Percentiles rank a stretch among this genome's conserved stretches.
phyloP scores from a whole-genome alignment of 2,329 filamentous ascomycete genomes.

The Corynespora cassiicola region DNA sequence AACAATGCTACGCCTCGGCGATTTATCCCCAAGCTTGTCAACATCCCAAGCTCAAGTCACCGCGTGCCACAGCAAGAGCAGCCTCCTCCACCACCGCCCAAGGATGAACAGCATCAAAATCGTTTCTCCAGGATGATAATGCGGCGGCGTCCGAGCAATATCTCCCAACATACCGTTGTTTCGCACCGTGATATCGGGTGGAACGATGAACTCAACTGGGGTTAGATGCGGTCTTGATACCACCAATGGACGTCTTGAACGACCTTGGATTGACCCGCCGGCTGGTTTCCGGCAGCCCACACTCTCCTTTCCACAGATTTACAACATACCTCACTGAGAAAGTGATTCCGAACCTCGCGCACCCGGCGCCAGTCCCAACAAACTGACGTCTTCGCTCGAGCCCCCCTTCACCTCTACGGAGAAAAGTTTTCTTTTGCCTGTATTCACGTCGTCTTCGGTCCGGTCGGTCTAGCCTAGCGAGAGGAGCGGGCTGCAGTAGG shows the following conservation, averaged over 20 bases:
- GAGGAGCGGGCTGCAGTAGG: slow-evolving; percentile 25
- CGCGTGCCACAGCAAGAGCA: slow-evolving; percentile 35
- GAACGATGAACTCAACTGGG: slow-evolving; percentile 45
- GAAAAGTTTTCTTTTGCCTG: slow-evolving; percentile 13
- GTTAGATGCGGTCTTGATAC: slow-evolving; percentile 19
- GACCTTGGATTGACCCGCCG: slow-evolving; percentile 17
- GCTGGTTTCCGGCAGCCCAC: slow-evolving; percentile 33
- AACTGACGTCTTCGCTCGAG: slow-evolving; percentile 24
- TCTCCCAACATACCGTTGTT: slow-evolving; percentile 42
- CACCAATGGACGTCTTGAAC: too few relatives aligned
- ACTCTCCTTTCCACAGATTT: slow-evolving; percentile 28
- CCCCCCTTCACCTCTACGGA: slow-evolving; percentile 45
- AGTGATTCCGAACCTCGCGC: slow-evolving; percentile 47
- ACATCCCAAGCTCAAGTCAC: slow-evolving; percentile 36
- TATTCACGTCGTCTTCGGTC: slow-evolving; percentile 19
- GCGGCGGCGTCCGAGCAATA: slow-evolving; percentile 43
- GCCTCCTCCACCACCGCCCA: slow-evolving; percentile 41
- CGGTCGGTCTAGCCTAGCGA: slow-evolving; percentile 19
- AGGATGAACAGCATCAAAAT: slow-evolving; percentile 42
- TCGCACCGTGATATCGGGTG: slow-evolving; percentile 41
- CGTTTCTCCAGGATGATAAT: slow-evolving; percentile 44
- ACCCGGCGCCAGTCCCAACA: slow-evolving; percentile 4
- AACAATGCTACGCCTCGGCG: slow-evolving; percentile 33
- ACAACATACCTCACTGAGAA: slow-evolving; percentile 42
- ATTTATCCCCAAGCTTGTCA: slow-evolving; percentile 43